Conservation (phyloP, 495 filamentous ascomycete genomes). For the Penicillium ochrochloron region DNA sequence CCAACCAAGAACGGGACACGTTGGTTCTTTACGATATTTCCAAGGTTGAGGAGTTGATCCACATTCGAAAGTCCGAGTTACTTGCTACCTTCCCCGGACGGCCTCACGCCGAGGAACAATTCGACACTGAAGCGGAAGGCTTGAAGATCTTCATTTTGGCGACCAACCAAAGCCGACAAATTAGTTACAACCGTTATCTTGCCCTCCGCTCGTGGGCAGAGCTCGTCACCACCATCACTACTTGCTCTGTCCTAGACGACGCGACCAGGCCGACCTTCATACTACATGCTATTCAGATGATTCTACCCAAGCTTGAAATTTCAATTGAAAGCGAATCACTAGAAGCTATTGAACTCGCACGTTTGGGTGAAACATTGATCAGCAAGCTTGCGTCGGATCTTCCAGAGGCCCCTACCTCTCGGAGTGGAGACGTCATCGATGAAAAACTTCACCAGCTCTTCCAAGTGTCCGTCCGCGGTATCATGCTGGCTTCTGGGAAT, state of each 20-base stretch:
- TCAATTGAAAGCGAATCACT: slow-evolving; percentile 65
- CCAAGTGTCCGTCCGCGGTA: slow-evolving; percentile 75
- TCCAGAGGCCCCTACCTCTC: slow-evolving; percentile 46
- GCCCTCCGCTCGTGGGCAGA: slow-evolving; percentile 81
- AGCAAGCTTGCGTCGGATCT: slow-evolving; percentile 68
- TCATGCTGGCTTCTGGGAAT: slow-evolving; percentile 71
- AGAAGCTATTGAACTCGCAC: slow-evolving; percentile 74
- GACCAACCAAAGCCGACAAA: slow-evolving; percentile 71
- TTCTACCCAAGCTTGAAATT: slow-evolving; percentile 81
- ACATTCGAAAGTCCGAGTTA: slow-evolving; percentile 57
- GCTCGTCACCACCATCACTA: slow-evolving; percentile 76
- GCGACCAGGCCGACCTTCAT: slow-evolving; percentile 73
- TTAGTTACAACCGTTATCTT: slow-evolving; percentile 61
- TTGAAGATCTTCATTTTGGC: slow-evolving; percentile 60
- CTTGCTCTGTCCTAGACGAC: slow-evolving; percentile 73
- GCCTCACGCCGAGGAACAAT: slow-evolving; percentile 59
- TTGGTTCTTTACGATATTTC: slow-evolving; percentile 59
- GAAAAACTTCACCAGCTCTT: slow-evolving; percentile 93
- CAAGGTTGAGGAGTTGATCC: slow-evolving; percentile 64
- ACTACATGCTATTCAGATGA: slow-evolving; percentile 79
- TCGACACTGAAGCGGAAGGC: slow-evolving; percentile 60
- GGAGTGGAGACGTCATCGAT: slow-evolving; percentile 72
- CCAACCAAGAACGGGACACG: slow-evolving; percentile 54
- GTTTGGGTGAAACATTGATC: slow-evolving; percentile 75
- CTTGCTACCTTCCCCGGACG: slow-evolving; percentile 53